Conservation (phyloP, 257 asterid species). For the Ajuga chamaepitys region DNA sequence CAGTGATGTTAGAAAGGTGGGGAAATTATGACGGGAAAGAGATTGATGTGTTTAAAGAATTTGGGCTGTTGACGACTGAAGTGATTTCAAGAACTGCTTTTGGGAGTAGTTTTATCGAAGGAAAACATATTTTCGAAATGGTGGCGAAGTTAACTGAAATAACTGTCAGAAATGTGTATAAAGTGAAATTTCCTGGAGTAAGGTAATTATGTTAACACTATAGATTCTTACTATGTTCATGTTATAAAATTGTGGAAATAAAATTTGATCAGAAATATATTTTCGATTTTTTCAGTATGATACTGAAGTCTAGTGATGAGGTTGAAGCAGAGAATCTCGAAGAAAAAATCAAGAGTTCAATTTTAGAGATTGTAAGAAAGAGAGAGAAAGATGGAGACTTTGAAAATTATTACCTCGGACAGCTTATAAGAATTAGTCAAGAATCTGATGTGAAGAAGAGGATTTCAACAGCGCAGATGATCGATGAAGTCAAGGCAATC, state of each 20-base stretch:
- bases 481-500: conserved; percentile 44
- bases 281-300: conserved; percentile 13
- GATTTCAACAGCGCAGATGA: conserved; percentile 34
- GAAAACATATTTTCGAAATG: conserved; percentile 40
- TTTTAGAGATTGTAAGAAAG: conserved; percentile 36
- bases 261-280: not conserved
- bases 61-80: conserved; percentile 36
- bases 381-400: conserved; percentile 23
- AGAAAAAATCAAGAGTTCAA: conserved; percentile 31
- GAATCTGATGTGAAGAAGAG: conserved; percentile 31
- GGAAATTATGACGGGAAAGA: conserved; percentile 24
- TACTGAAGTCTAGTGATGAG: conserved; percentile 40
- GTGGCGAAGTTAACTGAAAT: conserved; percentile 23
- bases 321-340: conserved; percentile 52
- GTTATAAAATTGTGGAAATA: no score
- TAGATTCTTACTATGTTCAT: not conserved
- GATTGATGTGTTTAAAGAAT: conserved; percentile 40
- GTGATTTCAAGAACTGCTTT: conserved; percentile 52
- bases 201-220: conserved; percentile 10
- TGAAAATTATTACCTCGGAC: conserved; percentile 42
- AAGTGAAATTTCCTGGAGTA: conserved; percentile 23
- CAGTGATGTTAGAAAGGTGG: conserved; percentile 35
- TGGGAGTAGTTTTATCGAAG: conserved; percentile 40
- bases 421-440: conserved; percentile 31
- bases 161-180: conserved; percentile 27